Percentiles rank a stretch among this genome's conserved stretches.
phyloP scores from a whole-genome alignment of 306 rosid species.

The Lathyrus tuberosus region DNA sequence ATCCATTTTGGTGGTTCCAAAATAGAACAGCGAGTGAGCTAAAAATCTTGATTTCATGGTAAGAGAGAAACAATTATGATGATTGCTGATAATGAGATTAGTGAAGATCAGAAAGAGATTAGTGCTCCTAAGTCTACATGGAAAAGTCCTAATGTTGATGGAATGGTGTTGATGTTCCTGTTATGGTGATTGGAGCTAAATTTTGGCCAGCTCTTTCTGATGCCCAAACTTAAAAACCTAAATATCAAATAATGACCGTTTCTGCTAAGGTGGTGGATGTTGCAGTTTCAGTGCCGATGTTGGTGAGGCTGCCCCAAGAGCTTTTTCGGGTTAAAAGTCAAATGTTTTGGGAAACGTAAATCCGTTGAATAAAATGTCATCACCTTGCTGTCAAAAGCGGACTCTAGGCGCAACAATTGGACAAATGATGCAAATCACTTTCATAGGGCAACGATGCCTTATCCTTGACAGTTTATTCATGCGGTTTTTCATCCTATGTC shows the following conservation, averaged over 20 bases:
- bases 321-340: constrained; percentile 53
- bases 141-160: constrained; percentile 66
- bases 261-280: constrained; percentile 44
- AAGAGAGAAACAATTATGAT: constrained; percentile 60
- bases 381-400: constrained; percentile 61
- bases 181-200: constrained; percentile 65
- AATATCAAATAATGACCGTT: constrained; percentile 39
- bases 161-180: constrained; percentile 54
- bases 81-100: constrained; percentile 70
- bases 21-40: too few species aligned
- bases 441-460: constrained; percentile 57
- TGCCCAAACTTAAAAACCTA: constrained; percentile 70
- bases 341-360: constrained; percentile 63
- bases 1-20: too few species aligned
- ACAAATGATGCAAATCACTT: constrained; percentile 52
- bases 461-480: constrained; percentile 58
- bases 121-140: constrained; percentile 78
- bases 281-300: constrained; percentile 35
- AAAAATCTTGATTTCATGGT: background rate
- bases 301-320: constrained; percentile 44
- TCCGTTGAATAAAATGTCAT: constrained; percentile 51
- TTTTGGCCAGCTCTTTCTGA: constrained; percentile 89
- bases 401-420: constrained; percentile 52
- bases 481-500: constrained; percentile 62
- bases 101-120: constrained; percentile 52